A percentile compares a stretch with the other conserved stretches of the same genome.
Conservation (phyloP, 352 stramenopile genomes). For the Pythium rishiriense region DNA sequence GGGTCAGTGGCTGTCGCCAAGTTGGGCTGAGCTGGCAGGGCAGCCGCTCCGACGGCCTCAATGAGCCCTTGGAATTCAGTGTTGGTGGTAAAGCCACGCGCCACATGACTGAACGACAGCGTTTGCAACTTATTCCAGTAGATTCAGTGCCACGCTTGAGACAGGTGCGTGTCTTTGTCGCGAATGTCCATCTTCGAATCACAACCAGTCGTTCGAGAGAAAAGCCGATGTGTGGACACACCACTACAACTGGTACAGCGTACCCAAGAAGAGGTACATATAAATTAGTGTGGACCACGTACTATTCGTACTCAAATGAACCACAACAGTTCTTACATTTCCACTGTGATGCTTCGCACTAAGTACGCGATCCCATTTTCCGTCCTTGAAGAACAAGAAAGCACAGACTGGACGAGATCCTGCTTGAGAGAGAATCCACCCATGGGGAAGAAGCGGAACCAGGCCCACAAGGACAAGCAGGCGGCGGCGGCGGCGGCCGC, state of each 20-base stretch:
- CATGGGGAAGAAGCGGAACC: slow-evolving; percentile 30
- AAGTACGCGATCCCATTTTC: slow-evolving; percentile 24
- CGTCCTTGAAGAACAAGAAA: slow-evolving; percentile 7
- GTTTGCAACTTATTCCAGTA: slow-evolving; percentile 14
- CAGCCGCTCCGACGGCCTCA: not conserved
- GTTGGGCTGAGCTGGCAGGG: too few species aligned
- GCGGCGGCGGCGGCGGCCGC: not conserved
- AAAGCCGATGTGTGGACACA: slow-evolving; percentile 1
- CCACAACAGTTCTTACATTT: not conserved
- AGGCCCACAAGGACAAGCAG: slow-evolving; percentile 18
- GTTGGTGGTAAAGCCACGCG: slow-evolving; percentile 23
- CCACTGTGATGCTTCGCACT: not conserved
- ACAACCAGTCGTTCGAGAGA: slow-evolving; percentile 13
- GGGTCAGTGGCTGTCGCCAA: too few species aligned
- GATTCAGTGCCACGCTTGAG: not conserved
- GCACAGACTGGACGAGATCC: slow-evolving; percentile 13
- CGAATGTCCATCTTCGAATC: slow-evolving; percentile 22
- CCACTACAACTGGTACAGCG: not conserved
- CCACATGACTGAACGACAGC: slow-evolving; percentile 22
- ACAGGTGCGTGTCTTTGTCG: slow-evolving; percentile 23
- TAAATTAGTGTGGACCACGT: slow-evolving; percentile 1
- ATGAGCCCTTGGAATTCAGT: slow-evolving; percentile 11
- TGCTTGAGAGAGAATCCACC: not conserved
- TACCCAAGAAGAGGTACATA: not conserved
- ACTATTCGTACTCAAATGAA: not conserved